A percentile compares a stretch with the other conserved stretches of the same genome.
Conservation (phyloP, 495 filamentous ascomycete genomes). For the Penicillium ucsense region DNA sequence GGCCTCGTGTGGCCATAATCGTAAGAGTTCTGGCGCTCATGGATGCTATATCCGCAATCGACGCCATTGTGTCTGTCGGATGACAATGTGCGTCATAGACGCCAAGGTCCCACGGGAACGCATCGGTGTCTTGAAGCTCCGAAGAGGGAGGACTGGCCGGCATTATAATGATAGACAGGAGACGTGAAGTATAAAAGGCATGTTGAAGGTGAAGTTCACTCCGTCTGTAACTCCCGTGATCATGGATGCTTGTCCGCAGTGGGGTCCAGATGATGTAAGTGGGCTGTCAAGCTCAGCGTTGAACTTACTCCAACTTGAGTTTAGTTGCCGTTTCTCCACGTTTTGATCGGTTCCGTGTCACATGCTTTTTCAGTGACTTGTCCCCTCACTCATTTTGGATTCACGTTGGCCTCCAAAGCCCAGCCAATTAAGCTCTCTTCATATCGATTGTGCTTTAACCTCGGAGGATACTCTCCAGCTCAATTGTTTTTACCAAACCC, state of each 20-base stretch:
- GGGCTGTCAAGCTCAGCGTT: constrained; percentile 10
- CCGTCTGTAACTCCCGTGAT: not conserved
- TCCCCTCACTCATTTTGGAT: too few relatives aligned
- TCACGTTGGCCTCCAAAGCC: too few relatives aligned
- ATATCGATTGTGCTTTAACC: too few relatives aligned
- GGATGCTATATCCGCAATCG: constrained; percentile 49
- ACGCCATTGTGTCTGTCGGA: constrained; percentile 90
- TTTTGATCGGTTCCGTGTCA: too few relatives aligned
- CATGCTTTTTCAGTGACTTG: too few relatives aligned
- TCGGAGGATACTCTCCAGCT: too few relatives aligned
- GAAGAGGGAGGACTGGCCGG: too few relatives aligned
- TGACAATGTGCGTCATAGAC: constrained; percentile 94
- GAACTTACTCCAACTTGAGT: too few relatives aligned
- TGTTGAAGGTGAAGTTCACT: not conserved
- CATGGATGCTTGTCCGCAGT: not conserved
- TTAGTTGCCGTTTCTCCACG: too few relatives aligned
- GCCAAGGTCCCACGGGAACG: constrained; percentile 77
- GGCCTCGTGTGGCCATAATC: constrained; percentile 77
- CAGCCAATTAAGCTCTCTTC: too few relatives aligned
- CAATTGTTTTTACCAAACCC: too few relatives aligned
- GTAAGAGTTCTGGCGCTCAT: constrained; percentile 76
- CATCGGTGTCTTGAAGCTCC: constrained; percentile 5
- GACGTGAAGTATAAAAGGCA: not conserved
- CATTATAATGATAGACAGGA: too few relatives aligned
- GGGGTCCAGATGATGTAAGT: constrained; percentile 11